These are phyloP conservation scores for Syzygium aqueum DNA, from an alignment of 345 rosid genomes.

Conservation along the genomic window DNA sequence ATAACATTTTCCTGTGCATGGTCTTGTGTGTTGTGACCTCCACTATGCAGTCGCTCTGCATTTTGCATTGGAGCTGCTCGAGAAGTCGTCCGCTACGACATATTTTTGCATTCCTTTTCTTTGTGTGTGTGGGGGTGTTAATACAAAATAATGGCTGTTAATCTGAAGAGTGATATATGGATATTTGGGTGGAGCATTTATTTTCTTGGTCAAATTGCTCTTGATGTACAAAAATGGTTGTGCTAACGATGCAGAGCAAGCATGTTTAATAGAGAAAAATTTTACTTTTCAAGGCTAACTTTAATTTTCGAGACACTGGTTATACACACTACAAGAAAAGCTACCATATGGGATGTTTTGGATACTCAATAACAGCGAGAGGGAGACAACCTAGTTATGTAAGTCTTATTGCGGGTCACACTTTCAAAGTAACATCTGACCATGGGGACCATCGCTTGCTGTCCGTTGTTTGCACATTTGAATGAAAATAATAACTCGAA, in stretches of 20 bases:
- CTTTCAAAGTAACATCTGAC: neutral
- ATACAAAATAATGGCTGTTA: neutral
- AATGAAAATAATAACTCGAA: neutral
- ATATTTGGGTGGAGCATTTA: neutral
- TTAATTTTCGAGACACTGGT: neutral
- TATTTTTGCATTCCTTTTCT: neutral
- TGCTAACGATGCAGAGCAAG: neutral
- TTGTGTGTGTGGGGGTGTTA: neutral
- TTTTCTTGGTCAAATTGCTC: neutral
- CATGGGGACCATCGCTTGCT: neutral
- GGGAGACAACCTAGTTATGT: neutral
- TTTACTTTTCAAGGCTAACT: neutral
- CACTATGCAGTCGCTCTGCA: neutral
- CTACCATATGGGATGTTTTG: neutral
- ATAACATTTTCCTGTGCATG: neutral
- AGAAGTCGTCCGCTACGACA: neutral
- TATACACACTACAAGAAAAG: neutral
- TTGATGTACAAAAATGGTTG: neutral
- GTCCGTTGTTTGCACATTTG: neutral
- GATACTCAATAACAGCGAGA: neutral
- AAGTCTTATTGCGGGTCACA: neutral
- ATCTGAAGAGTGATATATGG: neutral
- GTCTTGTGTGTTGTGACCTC: neutral
- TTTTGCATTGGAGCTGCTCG: neutral
- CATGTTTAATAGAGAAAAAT: neutral